Base-by-base conservation (phyloP, 345 rosid genomes). In the Turritis glabra region DNA sequence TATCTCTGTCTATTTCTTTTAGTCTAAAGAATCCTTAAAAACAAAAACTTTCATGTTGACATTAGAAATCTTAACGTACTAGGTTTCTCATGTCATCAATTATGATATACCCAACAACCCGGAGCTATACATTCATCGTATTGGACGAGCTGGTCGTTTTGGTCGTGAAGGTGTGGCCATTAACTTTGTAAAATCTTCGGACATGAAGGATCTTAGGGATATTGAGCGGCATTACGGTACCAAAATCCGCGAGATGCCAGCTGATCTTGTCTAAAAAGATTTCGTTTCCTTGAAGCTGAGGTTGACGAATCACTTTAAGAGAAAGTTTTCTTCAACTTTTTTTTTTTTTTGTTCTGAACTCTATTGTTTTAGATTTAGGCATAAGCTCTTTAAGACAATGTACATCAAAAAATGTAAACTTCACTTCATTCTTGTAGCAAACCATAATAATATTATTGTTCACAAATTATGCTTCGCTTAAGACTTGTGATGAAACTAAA, bases 141-240 rank as follows among this genome's bases (percentile, higher is more conserved):
- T 92, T 67, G 99, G 99, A 47, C 88, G 99, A 44, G 89, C 97
- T 15, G 97, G 99, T 66, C 97, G 97, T 50, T 95, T 92, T 71
- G 99, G 97, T 51, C 89, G 98, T 51, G 93, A 95, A 88, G 96
- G 97, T 77, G 94, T 92, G 51, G 97, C 96, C 0, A 90, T 92
- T 51, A 92, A 90, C 76, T 92, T 90, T 52, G 96, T 92, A 26
- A 92, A 90, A 79, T 84, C 78, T n/a, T 88, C 90, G 3, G 96
- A 90, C 64, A 90, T 88, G 82, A 92, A 86, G 87, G 89, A 83
- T 64, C 85, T 92, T 3, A 77, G 87, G 46, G 95, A 92, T 55
- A 92, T 88, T 5, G 92, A 88, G 85, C 87, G 83, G 47, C 89
- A 88, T 38, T 88, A 92, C 74, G 88, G 85, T 81, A 92, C 92